Percentiles rank a stretch among this genome's conserved stretches.
phyloP scores from a whole-genome alignment of 169 alveolate genomes.

The Plasmodium coatneyi region DNA sequence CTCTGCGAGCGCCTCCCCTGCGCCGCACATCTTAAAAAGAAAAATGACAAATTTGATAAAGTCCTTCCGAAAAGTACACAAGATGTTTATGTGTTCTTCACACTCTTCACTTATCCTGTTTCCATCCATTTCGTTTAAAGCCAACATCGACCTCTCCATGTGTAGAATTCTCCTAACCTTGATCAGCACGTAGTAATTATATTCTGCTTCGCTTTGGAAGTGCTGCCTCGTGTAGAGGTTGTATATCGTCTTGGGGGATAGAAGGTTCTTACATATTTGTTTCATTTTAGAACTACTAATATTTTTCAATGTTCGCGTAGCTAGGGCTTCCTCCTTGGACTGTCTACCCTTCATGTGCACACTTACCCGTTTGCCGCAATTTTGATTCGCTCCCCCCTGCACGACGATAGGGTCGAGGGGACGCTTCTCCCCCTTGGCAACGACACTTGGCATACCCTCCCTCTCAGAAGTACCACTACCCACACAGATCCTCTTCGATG shows the following conservation, averaged over 20 bases:
- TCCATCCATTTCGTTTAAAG: constrained; percentile 12
- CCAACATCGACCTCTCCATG: constrained; percentile 18
- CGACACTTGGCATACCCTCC: neutral
- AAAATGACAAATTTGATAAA: constrained; percentile 41
- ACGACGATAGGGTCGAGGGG: neutral
- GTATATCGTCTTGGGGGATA: neutral
- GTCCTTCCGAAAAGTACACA: constrained; percentile 30
- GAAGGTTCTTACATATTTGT: neutral
- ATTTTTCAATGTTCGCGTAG: neutral
- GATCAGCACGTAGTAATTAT: neutral
- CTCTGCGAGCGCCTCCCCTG: neutral
- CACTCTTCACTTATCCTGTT: constrained; percentile 39
- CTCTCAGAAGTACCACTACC: neutral
- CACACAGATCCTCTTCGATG: neutral
- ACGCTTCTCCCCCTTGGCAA: neutral
- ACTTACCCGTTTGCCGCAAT: neutral
- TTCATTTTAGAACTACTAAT: neutral
- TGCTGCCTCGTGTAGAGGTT: neutral
- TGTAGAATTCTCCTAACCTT: constrained; percentile 9
- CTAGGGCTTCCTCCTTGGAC: neutral
- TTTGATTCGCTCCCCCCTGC: neutral
- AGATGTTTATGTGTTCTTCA: constrained; percentile 14
- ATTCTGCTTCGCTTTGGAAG: neutral
- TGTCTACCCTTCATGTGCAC: neutral
- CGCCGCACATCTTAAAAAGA: constrained; percentile 12